phyloP scores from a whole-genome alignment of 257 asterid genomes.

The Ehretia macrophylla region DNA sequence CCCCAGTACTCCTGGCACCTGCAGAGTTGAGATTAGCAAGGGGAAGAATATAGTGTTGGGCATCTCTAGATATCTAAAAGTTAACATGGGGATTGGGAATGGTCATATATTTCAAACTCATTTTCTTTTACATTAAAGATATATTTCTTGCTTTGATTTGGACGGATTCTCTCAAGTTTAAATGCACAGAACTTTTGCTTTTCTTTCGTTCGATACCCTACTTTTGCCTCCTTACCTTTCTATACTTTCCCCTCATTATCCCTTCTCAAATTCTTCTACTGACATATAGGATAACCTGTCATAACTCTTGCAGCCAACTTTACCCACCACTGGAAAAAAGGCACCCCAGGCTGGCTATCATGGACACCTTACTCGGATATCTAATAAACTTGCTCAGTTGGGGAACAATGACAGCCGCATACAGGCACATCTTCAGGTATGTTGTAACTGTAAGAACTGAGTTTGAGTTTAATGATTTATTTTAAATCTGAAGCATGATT shows the following conservation, averaged over 20 bases:
- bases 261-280: background rate
- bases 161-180: too few species aligned
- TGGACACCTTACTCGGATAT: slow-evolving; percentile 80
- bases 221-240: too few species aligned
- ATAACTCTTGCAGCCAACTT: slow-evolving; percentile 61
- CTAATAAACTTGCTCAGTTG: slow-evolving; percentile 73
- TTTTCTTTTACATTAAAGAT: too few species aligned
- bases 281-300: slow-evolving; percentile 1
- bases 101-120: too few species aligned
- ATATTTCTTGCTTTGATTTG: too few species aligned
- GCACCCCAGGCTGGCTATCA: slow-evolving; percentile 80
- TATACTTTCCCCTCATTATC: background rate
- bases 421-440: slow-evolving; percentile 71
- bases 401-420: slow-evolving; percentile 46
- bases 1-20: background rate
- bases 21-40: too few species aligned
- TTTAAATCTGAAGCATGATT: background rate
- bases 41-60: too few species aligned
- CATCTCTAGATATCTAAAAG: too few species aligned
- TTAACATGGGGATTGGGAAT: too few species aligned
- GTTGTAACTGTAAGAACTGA: slow-evolving; percentile 6
- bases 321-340: slow-evolving; percentile 56
- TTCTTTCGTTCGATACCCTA: too few species aligned
- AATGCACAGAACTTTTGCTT: too few species aligned
- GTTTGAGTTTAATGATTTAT: background rate